phyloP scores from a whole-genome alignment of 148 eudicot species.

The Chenopodium suecicum region DNA sequence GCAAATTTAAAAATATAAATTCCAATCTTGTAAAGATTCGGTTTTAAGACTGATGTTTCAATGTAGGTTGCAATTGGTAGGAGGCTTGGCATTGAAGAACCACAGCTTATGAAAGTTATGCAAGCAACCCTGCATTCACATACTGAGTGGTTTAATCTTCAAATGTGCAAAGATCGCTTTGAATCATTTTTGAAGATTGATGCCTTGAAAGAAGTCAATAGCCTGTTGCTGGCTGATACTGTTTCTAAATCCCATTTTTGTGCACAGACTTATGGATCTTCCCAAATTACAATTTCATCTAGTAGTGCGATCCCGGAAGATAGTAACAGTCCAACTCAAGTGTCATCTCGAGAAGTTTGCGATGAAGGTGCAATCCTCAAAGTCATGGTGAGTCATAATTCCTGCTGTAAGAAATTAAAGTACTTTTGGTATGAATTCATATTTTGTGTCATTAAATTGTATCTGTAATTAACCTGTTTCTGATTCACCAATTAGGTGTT shows the following conservation, averaged over 20 bases:
- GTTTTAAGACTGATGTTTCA: neutral
- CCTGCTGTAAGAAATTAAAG: neutral
- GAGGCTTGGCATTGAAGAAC: constrained; percentile 84
- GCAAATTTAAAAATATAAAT: neutral
- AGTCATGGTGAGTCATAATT: constrained; percentile 77
- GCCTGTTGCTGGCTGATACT: constrained; percentile 46
- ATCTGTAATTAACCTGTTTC: neutral
- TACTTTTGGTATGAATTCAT: neutral
- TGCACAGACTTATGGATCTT: constrained; percentile 49
- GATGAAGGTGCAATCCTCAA: constrained; percentile 83
- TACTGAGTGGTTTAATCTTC: constrained; percentile 85
- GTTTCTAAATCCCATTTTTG: constrained; percentile 47
- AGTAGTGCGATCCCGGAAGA: constrained; percentile 63
- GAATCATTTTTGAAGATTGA: constrained; percentile 77
- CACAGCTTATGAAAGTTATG: constrained; percentile 78
- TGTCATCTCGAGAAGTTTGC: constrained; percentile 50
- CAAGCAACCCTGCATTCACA: constrained; percentile 71
- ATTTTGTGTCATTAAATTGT: neutral
- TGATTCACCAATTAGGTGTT: neutral
- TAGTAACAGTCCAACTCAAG: constrained; percentile 68
- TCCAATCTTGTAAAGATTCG: neutral
- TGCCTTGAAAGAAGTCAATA: constrained; percentile 54
- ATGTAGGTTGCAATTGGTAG: constrained; percentile 75
- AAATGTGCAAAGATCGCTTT: constrained; percentile 89
- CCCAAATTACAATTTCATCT: constrained; percentile 67